Evolutionary conservation across 495 filamentous ascomycete genomes (phyloP), one percentile per base, ranked within the genome.

Genomic region (Penicillium fimorum): DNA sequence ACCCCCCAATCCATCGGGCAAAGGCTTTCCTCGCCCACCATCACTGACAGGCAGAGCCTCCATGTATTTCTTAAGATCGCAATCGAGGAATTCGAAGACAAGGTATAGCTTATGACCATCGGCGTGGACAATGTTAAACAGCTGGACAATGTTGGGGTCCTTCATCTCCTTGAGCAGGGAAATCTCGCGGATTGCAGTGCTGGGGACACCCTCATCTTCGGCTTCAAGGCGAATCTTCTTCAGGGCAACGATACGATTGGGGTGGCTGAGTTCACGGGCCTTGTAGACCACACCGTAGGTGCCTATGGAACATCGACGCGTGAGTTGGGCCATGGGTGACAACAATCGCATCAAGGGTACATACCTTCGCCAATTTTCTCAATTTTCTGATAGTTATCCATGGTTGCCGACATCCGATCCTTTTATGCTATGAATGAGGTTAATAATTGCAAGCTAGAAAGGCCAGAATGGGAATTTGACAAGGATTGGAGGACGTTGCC

Each of bases 341-440:
- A 42, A 41, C 15, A 56, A 40, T 20, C 51, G 18, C 13, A 52
- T 53, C 30, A 33, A 47, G 8, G 35, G 55, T 47, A 60, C 68
- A 41, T 69, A 96, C 94, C 94, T 82, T 99, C 94, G 64, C 94
- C 94, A 73, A 99, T 95, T 79, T 99, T 99, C 80, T 99, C 94
- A 56, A 99, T 88, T 78, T 97, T 97, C 79, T 97, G 92, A 74
- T 99, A 99, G 72, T 97, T 96, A 70, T 99, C 94, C 94, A 99
- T 99, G 61, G 56, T 66, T 65, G 46, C 46, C 15, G 37, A 13
- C 18, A 46, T 48, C 37, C 30, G 17, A 33, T 53, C 17, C 47
- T 58, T 30, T 27, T 37, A 56, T 60, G 30, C 13, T n/a, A 5
- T 24, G 15, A 12, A 20, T 18, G 7, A 30, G 51, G 37, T 63